Base-by-base conservation (phyloP, 805 yeast species). In the Wickerhamomyces ciferrii region DNA sequence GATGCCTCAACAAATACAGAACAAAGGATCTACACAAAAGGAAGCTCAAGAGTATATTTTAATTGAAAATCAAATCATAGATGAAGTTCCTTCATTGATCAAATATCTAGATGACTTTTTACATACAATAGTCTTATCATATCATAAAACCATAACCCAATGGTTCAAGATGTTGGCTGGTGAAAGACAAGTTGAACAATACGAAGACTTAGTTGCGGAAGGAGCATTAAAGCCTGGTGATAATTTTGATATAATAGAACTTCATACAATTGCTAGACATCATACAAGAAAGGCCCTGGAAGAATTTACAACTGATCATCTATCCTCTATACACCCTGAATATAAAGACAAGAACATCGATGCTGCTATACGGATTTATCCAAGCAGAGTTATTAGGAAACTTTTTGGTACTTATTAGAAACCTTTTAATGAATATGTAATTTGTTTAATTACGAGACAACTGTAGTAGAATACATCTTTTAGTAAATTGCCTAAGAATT, bases 181-280 rank as follows among this genome's bases (percentile, higher is more conserved):
- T 5, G 52, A 54, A 3, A 45, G 34, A 8, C 58, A 56, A 15
- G 21, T 66, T 20, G 49, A 54, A 7, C 57, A 56, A 27, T 68
- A 63, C 44, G 45, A 55, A 4, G 54, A 58, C 23, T 40, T 39
- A 14, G n/a, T 58, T 9, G 45, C 49, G 10, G 27, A 36, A 2
- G 50, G 50, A 7, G 56, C 48, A 14, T 34, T 55, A 15, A 54
- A 49, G 7, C 41, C 51, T 3, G 67, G 68, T 15, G 66, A 62
- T 42, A 62, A 67, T 46, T 63, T 66, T 44, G 74, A 69, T 47
- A 66, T 70, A 14, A 52, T 69, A 27, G 69, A 68, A 47, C 39
- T 55, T 32, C 68, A 59, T 47, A 57, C 67, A 0, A 43, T 53
- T 2, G 53, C 70, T 8, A 59, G 65, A 39, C 60, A 56, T 25